Base-by-base conservation (phyloP, 352 stramenopile genomes). In the Phytophthora fragariaefolia region DNA sequence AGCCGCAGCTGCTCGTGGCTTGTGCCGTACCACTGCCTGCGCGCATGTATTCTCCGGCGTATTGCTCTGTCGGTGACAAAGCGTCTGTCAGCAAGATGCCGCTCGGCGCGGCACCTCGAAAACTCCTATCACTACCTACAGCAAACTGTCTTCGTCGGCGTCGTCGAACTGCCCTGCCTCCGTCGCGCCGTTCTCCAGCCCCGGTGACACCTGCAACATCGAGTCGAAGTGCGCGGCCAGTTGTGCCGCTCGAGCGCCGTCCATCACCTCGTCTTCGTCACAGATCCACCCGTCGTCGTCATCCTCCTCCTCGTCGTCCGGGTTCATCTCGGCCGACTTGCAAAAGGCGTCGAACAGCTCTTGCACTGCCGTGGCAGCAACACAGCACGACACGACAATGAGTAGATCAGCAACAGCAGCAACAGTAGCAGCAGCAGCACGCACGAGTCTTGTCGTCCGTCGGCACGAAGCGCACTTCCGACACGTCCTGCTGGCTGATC, bases 261-360 rank as follows among this genome's bases (percentile, higher is more conserved):
- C 76, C 0, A 55, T 72, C 22, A 95, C 82, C 69, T 95, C 87
- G 32, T 93, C 79, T 54, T 87, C 82, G 69, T 95, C 80, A 67
- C 85, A 95, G 69, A 95, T 92, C 87, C 87, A 95, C 2, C 80
- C 83, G 36, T 87, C 84, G 40, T 78, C 84, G 45, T 77, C 80
- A 1, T 76, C 77, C 10, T 49, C 72, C 0, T 78, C 80, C 32
- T 79, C 75, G 18, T 91, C 83, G 58, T 93, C 85, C 5, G 87
- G 87, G 71, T 95, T 95, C 74, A 95, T 77, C 65, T 92, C 87
- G 8, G 87, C 87, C 49, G 82, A 87, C 77, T 90, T 91, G 66
- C 80, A 89, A 27, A 95, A 93, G 20, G 82, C 82, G 3, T 79
- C 76, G 57, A 92, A 95, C 43, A 95, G 49, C 27, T 87, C 76